Conservation (phyloP, 129 eudicot species). For the carrot (Daucus carota) region DH1_v3.0 NC_030387.2:40033501-40034000, state of each 20-base stretch:
- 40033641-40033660: constrained; percentile 26
- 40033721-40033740: constrained; percentile 47
- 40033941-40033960: constrained; percentile 27
- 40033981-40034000: constrained; percentile 19
- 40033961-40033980: constrained; percentile 25
- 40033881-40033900: constrained; percentile 29
- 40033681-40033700: constrained; percentile 37
- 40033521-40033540: background rate
- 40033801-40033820: constrained; percentile 35
- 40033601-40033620: background rate
- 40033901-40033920: constrained; percentile 47
- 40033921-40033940: constrained; percentile 20
- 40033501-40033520: too few relatives aligned
- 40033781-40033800: constrained; percentile 55
- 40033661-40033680: constrained; percentile 41
- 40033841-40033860: constrained; percentile 19
- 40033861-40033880: constrained; percentile 29
- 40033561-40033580: background rate
- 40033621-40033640: constrained; percentile 30
- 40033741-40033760: constrained; percentile 47
- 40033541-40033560: too few relatives aligned
- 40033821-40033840: constrained; percentile 39
- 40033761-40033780: constrained; percentile 25
- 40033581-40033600: background rate
- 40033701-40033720: constrained; percentile 37